Base-by-base conservation (phyloP, 345 rosid species). In the Capsella bursapastoris region DNA sequence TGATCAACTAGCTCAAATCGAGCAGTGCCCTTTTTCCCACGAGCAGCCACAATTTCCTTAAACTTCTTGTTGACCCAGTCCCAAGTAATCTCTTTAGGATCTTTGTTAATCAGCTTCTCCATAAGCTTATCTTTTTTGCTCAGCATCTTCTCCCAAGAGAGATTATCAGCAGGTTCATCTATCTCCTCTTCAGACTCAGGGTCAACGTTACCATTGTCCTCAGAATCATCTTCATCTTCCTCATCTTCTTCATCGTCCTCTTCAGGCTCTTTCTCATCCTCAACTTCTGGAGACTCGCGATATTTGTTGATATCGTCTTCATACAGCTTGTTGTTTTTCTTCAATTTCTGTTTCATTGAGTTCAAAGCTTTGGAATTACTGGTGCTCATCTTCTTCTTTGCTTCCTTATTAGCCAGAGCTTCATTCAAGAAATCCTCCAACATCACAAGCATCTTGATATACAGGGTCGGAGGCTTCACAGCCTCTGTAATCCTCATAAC, bases 21-120 rank as follows among this genome's bases (percentile, higher is more conserved):
- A 41, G 97, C 99, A 63, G 97, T 95, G 76, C 99, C 99, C 72
- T 90, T 92, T 84, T 86, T 92, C 12, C 99, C 99, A 57, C 99
- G 84, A 18, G 96, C 97, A 82, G 99, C 89, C 76, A 92, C 87
- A 79, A 92, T 77, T 79, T 92, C 99, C 75, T 90, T 92, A 75
- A 92, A 92, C 83, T 90, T 92, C 74, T 92, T 88, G 84, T 92
- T 92, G 28, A 95, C 97, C 7, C 76, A 84, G 15, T 92, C 99
- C 99, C 99, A 92, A 6, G 97, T 90, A 75, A 88, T 85, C 76
- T 95, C 97, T 41, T 84, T 88, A 11, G 99, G 96, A 73, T 91
- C 89, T 77, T 89, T 90, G 62, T 70, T 81, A 53, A 87, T 89
- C 72, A 89, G 86, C 76, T 83, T 85, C 68, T 89, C 96, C 87